These are phyloP conservation scores for Crataegus laevigata DNA, from an alignment of 306 rosid genomes.

Conservation along the genomic window DNA sequence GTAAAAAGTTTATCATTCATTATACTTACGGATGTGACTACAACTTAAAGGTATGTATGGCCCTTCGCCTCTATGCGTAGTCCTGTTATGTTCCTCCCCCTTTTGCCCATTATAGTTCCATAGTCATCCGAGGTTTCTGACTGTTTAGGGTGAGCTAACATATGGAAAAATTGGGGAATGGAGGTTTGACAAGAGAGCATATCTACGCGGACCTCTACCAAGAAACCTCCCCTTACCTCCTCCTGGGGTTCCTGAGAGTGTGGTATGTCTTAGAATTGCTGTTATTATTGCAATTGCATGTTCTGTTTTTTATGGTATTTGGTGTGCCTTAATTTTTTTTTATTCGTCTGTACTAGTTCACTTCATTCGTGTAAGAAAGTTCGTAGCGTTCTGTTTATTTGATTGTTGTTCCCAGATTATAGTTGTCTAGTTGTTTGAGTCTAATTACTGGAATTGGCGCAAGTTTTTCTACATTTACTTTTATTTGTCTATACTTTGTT, in stretches of 20 bases:
- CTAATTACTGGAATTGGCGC: no score
- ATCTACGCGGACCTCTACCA: constrained; percentile 79
- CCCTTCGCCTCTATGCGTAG: neutral
- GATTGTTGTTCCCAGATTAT: neutral
- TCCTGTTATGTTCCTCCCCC: neutral
- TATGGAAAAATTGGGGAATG: constrained; percentile 90
- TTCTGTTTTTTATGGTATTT: neutral
- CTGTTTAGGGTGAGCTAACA: constrained; percentile 72
- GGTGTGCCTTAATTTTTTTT: neutral
- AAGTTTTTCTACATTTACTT: no score
- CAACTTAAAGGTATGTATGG: constrained; percentile 54
- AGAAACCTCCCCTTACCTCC: constrained; percentile 81
- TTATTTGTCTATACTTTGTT: neutral
- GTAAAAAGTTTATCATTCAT: constrained; percentile 67
- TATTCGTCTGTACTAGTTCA: neutral
- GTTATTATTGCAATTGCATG: neutral
- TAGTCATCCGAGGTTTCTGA: constrained; percentile 6
- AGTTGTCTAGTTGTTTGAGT: neutral
- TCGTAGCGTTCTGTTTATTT: neutral
- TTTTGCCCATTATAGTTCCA: neutral
- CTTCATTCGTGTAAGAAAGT: neutral
- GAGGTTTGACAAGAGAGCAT: constrained; percentile 94
- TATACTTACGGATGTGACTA: constrained; percentile 93
- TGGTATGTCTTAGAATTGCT: constrained; percentile 52
- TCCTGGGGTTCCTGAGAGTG: constrained; percentile 95